Evolutionary conservation across 768 basidiomycete genomes (phyloP), one percentile per base, ranked within the genome.

Genomic region (Xerocomellus amylosporus): DNA sequence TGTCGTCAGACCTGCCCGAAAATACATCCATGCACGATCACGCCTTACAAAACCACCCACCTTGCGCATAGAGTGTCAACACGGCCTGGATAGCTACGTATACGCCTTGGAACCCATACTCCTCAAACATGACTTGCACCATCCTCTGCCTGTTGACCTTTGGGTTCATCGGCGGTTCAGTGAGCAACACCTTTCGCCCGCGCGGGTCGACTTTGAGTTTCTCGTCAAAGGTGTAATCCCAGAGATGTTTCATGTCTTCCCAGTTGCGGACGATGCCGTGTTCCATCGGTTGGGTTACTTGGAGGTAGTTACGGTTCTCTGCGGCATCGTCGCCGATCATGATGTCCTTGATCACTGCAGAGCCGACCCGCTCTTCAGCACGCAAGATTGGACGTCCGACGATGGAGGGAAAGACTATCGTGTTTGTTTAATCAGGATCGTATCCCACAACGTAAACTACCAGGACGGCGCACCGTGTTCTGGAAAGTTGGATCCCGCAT

Each of bases 101-200:
- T 53, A 98, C 93, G 0, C 93, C 91, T 17, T 86, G 85, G 65
- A 98, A 98, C 3, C 92, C 93, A 71, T 98, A 99, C 58, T 96
- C 90, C 76, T 99, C 97, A 68, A 99, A 98, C 97, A 99, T 99
- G 66, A 98, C 92, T 72, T 98, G 88, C 53, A 86, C 88, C 94
- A 99, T 98, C 70, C 82, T 78, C 72, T 94, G 87, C 64, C 97
- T 74, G 73, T 99, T 98, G 59, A 74, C 87, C 68, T 87, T 92
- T 4, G 97, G 97, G 73, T 99, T 98, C 97, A 98, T 98, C 28
- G 97, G 97, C 15, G 97, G 97, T 72, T 99, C 97, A 0, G 97
- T 99, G 64, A 99, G 79, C 57, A 99, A 73, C 37, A 99, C 82
- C 75, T 98, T 99, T 57, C 83, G 79, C 0, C 93, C 97, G 24